Evolutionary conservation across 1,139 yeast genomes (phyloP).

Genomic region (Kurtzmaniella quercitrusa): DNA sequence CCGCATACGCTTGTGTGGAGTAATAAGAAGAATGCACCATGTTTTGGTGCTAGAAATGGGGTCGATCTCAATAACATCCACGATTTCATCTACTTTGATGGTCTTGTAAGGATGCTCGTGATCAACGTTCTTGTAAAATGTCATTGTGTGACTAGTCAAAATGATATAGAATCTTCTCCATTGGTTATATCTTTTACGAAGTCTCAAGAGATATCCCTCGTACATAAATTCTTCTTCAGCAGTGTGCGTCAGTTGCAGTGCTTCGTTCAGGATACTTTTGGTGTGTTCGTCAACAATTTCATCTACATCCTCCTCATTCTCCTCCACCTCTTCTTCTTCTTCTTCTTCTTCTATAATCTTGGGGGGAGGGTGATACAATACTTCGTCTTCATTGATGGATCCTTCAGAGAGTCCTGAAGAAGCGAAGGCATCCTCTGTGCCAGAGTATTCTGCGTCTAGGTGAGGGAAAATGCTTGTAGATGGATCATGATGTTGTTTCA

Average conservation of each 20-base stretch:
- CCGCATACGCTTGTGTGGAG: slow-evolving; percentile 41
- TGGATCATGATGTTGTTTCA: not conserved
- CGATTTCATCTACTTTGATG: slow-evolving; percentile 32
- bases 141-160: slow-evolving; percentile 37
- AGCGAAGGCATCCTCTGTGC: slow-evolving; percentile 15
- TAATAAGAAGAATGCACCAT: slow-evolving; percentile 48
- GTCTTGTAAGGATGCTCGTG: slow-evolving; percentile 22
- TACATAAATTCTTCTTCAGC: slow-evolving; percentile 34
- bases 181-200: slow-evolving; percentile 42
- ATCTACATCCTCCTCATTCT: not conserved
- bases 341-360: slow-evolving; percentile 12
- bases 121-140: slow-evolving; percentile 34
- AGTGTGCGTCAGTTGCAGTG: not conserved
- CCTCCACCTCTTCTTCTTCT: slow-evolving; percentile 6
- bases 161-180: slow-evolving; percentile 45
- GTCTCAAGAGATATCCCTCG: slow-evolving; percentile 37
- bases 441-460: slow-evolving; percentile 8
- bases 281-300: not conserved
- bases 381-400: slow-evolving; percentile 3
- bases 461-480: not conserved
- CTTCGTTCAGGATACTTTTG: not conserved
- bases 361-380: slow-evolving; percentile 10
- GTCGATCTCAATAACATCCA: slow-evolving; percentile 53
- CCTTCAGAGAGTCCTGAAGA: slow-evolving; percentile 24
- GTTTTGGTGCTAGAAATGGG: slow-evolving; percentile 39